Evolutionary conservation across 2,329 filamentous ascomycete genomes (phyloP).

Genomic region (Fusarium subtropicale): DNA sequence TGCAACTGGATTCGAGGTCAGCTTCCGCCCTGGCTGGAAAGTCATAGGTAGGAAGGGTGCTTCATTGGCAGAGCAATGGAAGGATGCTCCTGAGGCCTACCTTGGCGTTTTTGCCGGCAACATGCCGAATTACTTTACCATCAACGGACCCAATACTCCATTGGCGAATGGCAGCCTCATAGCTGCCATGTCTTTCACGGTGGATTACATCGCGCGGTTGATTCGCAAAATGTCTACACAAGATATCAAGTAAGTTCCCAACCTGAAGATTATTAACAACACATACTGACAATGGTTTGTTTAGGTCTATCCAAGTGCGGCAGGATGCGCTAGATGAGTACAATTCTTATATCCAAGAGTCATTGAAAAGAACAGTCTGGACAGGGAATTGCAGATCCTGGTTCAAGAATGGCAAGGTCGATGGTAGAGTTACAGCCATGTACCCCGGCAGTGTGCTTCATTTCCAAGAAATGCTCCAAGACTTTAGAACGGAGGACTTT

Average conservation of each 20-base stretch:
- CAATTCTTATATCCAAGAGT: slow-evolving; percentile 18
- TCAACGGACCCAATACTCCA: background rate
- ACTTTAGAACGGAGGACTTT: slow-evolving; percentile 2
- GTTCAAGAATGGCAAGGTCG: slow-evolving; percentile 10
- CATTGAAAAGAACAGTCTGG: slow-evolving; percentile 20
- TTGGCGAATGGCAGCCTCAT: background rate
- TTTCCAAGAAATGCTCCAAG: background rate
- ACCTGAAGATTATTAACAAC: too few species aligned
- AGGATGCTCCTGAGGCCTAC: slow-evolving; percentile 11
- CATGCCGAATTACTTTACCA: slow-evolving; percentile 8
- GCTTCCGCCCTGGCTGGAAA: slow-evolving; percentile 7
- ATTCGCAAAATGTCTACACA: slow-evolving; percentile 6
- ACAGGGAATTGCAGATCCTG: slow-evolving; percentile 4
- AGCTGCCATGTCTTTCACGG: background rate
- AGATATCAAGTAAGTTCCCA: background rate
- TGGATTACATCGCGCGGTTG: background rate
- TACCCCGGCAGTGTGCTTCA: slow-evolving; percentile 1
- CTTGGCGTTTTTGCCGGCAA: background rate
- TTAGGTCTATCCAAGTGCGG: background rate
- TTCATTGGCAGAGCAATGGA: slow-evolving; percentile 18
- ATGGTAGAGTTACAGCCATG: background rate
- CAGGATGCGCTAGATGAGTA: slow-evolving; percentile 12
- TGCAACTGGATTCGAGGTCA: slow-evolving; percentile 31
- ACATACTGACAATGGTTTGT: fast-evolving
- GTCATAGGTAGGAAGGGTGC: background rate